These are phyloP conservation scores for Taphrina pruni DNA, from an alignment of 1,139 yeast species.

Conservation along the genomic window DNA sequence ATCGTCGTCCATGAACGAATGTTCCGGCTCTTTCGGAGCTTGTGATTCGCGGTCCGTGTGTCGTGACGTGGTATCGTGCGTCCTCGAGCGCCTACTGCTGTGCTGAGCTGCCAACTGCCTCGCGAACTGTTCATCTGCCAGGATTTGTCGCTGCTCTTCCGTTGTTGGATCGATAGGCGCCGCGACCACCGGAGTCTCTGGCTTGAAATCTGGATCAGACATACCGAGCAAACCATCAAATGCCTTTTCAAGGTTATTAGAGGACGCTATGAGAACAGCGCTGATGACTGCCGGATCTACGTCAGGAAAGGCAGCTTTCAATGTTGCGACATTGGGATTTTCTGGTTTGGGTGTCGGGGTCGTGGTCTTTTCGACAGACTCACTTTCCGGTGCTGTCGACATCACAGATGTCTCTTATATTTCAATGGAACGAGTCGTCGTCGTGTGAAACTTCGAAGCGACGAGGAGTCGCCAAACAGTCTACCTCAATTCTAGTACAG, in stretches of 20 bases:
- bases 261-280: conserved; percentile 84
- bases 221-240: conserved; percentile 82
- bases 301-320: conserved; percentile 78
- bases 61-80: conserved; percentile 49
- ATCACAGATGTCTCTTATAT: not conserved
- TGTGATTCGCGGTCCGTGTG: conserved; percentile 19
- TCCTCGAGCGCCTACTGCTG: conserved; percentile 51
- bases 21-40: conserved; percentile 55
- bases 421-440: no score
- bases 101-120: conserved; percentile 77
- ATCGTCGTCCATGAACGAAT: conserved; percentile 67
- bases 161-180: conserved; percentile 50
- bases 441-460: no score
- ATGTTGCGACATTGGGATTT: conserved; percentile 33
- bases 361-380: conserved; percentile 2
- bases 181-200: conserved; percentile 59
- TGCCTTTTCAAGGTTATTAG: conserved; percentile 80
- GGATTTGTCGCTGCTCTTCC: conserved; percentile 56
- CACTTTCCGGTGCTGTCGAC: conserved; percentile 4
- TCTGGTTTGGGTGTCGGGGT: conserved; percentile 24
- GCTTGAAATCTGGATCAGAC: conserved; percentile 75
- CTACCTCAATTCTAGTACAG: no score
- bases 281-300: conserved; percentile 71
- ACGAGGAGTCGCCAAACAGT: no score
- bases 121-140: conserved; percentile 84